Evolutionary conservation across 1,284 basidiomycete species (phyloP).

Genomic region (Coniophora puteana): DNA sequence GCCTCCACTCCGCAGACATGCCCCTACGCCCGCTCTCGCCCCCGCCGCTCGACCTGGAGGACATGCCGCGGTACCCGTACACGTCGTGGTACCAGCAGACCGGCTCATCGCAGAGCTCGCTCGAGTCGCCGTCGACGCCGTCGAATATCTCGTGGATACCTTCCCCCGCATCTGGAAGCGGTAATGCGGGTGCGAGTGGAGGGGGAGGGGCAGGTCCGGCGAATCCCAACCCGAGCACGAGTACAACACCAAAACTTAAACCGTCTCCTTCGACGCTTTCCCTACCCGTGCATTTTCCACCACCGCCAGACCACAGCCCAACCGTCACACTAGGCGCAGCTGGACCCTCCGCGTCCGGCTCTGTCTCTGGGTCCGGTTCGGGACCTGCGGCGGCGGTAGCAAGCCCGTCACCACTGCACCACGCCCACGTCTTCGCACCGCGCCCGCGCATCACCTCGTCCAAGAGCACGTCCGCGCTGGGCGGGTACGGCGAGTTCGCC

Average conservation of each 20-base stretch:
- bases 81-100: conserved; percentile 30
- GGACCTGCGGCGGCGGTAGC: background rate
- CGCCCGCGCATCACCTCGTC: conserved; percentile 22
- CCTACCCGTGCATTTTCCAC: conserved; percentile 24
- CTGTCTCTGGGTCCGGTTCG: conserved; percentile 7
- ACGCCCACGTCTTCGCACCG: conserved; percentile 18
- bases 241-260: conserved; percentile 11
- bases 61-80: conserved; percentile 28
- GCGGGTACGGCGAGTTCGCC: conserved; percentile 30
- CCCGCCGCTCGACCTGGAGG: conserved; percentile 28
- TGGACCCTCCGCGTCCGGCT: too few species aligned
- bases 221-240: conserved; percentile 5
- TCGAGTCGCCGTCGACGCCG: conserved; percentile 29
- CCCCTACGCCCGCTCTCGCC: conserved; percentile 22
- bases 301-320: conserved; percentile 11
- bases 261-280: conserved; percentile 18
- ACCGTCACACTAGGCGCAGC: too few species aligned
- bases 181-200: too few species aligned
- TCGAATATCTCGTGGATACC: conserved; percentile 39
- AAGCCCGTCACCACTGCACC: conserved; percentile 22
- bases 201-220: conserved; percentile 10
- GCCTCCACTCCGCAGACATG: conserved; percentile 15
- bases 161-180: too few species aligned
- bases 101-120: conserved; percentile 28
- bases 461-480: conserved; percentile 33